Evolutionary conservation across 2,329 filamentous ascomycete species (phyloP), one percentile per base, ranked within the genome.

Genomic region (Cladophialophora carrionii): DNA sequence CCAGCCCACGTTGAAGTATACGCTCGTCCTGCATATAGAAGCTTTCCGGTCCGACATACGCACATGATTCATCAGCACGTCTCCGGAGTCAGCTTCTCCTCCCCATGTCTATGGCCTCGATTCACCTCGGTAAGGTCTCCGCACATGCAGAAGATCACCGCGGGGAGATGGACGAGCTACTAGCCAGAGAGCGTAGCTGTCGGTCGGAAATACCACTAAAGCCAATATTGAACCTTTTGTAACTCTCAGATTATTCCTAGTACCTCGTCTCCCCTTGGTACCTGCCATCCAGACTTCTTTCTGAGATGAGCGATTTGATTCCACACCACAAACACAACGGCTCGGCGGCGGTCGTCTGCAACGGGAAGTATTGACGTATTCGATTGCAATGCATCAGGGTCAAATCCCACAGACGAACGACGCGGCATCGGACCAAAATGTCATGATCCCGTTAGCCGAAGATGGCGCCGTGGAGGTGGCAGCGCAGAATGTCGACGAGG

Each of bases 151-250:
- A 56, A 56, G 31, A 37, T 5, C 12, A 34, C 56, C 57, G 57
- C 62, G 62, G 62, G 62, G 57, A 64, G 56, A 49, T 56, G 57
- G 29, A 56, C 48, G 51, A 49, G 59, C 49, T 31, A 60, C 20
- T 12, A 12, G 14, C 31, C n/a, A 51, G 49, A 9, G 7, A 12
- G 9, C 4, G 24, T 34, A 54, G 24, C 49, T 17, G 57, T 41
- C 22, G 26, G 34, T 32, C 43, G 10, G 29, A 32, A 22, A 34
- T 49, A 46, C 43, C 51, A 17, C 20, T 49, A 51, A 62, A 41
- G 53, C 53, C 43, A 52, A 26, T 29, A 20, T 62, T 24, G 61
- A 57, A 37, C 48, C 24, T 31, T 54, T 24, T 24, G 14, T 26
- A 29, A 56, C 34, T 34, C 7, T 37, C 20, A 20, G 43, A 57